phyloP scores from a whole-genome alignment of 305 asterid species.

The Ajuga reptans region DNA sequence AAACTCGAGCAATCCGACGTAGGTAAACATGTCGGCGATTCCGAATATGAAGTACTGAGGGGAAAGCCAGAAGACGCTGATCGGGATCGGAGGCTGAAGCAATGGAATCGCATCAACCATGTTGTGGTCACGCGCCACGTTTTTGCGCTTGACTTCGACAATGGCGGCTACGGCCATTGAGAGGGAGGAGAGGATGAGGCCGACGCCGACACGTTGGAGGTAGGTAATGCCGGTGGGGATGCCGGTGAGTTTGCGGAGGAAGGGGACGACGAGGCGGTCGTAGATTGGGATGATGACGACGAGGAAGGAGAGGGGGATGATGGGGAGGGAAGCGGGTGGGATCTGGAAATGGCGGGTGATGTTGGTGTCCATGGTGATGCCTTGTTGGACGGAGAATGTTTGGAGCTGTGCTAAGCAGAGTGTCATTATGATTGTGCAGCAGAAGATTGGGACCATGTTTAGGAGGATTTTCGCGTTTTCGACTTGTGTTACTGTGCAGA shows the following conservation, averaged over 20 bases:
- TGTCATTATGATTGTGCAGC: slow-evolving; percentile 69
- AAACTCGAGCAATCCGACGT: slow-evolving; percentile 66
- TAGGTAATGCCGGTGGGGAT: slow-evolving; percentile 62
- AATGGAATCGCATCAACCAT: slow-evolving; percentile 51
- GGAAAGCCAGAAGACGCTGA: slow-evolving; percentile 65
- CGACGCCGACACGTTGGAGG: slow-evolving; percentile 70
- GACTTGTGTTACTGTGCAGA: slow-evolving; percentile 70
- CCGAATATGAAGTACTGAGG: slow-evolving; percentile 75
- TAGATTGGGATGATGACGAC: slow-evolving; percentile 48
- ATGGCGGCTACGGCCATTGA: slow-evolving; percentile 61
- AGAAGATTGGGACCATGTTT: slow-evolving; percentile 53
- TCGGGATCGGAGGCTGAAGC: slow-evolving; percentile 52
- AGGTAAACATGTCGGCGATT: slow-evolving; percentile 75
- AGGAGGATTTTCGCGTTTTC: slow-evolving; percentile 69
- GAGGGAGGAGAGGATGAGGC: slow-evolving; percentile 52
- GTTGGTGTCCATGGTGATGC: slow-evolving; percentile 58
- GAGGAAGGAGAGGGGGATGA: slow-evolving; percentile 45
- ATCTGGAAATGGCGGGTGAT: slow-evolving; percentile 40
- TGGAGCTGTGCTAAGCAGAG: slow-evolving; percentile 80
- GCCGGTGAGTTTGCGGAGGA: slow-evolving; percentile 46
- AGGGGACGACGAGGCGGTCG: slow-evolving; percentile 53
- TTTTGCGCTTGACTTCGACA: slow-evolving; percentile 57
- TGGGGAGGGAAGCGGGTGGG: slow-evolving; percentile 72
- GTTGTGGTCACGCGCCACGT: slow-evolving; percentile 38
- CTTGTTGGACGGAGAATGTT: slow-evolving; percentile 65